Conservation (phyloP, 2,329 filamentous ascomycete species). For the Cercospora sojina region DNA sequence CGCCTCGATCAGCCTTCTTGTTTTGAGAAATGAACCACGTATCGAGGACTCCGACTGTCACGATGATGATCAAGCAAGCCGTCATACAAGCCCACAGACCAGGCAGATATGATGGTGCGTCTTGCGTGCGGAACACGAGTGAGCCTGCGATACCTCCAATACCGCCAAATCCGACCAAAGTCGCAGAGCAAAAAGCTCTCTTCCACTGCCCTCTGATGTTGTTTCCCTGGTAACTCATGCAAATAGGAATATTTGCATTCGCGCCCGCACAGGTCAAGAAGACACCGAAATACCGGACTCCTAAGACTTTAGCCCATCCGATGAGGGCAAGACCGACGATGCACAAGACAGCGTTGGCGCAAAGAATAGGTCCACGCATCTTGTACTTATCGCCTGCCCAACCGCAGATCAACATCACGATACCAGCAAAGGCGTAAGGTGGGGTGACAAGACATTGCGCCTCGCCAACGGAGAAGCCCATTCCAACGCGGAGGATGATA, state of each 20-base stretch:
- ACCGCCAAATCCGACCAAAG: conserved; percentile 69
- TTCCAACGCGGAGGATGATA: conserved; percentile 35
- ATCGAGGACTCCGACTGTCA: conserved; percentile 24
- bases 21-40: conserved; percentile 28
- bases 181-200: conserved; percentile 72
- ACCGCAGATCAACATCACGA: conserved; percentile 32
- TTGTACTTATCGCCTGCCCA: conserved; percentile 35
- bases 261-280: conserved; percentile 75
- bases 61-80: conserved; percentile 27
- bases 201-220: conserved; percentile 89
- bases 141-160: conserved; percentile 27
- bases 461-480: conserved; percentile 33
- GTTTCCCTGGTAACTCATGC: conserved; percentile 78
- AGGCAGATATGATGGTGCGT: conserved; percentile 27
- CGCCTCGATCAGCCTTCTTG: conserved; percentile 25
- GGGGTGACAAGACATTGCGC: conserved; percentile 37
- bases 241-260: conserved; percentile 72
- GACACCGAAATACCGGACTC: conserved; percentile 63
- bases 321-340: conserved; percentile 33
- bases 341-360: conserved; percentile 31
- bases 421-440: conserved; percentile 40
- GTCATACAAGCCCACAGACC: conserved; percentile 31
- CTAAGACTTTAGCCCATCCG: conserved; percentile 28
- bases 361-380: conserved; percentile 32
- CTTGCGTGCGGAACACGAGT: conserved; percentile 25